phyloP scores from a whole-genome alignment of 78 protist species.

The Speleostelium caveatum region DNA sequence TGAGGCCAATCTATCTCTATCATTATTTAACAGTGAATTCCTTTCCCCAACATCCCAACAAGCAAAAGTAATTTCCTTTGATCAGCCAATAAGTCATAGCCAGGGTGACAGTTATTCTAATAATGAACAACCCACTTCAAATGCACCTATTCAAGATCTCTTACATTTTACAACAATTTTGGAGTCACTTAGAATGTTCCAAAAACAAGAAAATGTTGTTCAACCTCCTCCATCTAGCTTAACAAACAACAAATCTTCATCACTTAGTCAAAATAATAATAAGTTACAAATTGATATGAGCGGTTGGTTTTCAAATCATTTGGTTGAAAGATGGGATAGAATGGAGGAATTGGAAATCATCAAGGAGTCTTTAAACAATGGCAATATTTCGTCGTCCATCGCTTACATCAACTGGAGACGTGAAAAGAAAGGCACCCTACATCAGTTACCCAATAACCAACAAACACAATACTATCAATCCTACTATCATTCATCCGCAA shows the following conservation, averaged over 20 bases:
- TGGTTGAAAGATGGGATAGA: constrained; percentile 49
- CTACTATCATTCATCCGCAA: background rate
- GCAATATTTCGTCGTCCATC: constrained; percentile 33
- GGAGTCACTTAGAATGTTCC: constrained; percentile 71
- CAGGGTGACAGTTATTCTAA: background rate
- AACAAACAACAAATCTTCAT: background rate
- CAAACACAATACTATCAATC: too few relatives aligned
- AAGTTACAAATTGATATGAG: constrained; percentile 41
- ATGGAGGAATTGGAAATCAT: constrained; percentile 72
- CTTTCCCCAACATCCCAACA: background rate
- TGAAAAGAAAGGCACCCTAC: constrained; percentile 18
- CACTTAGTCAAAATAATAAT: background rate
- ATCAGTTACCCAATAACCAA: too few relatives aligned
- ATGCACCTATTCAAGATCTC: constrained; percentile 74
- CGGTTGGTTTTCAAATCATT: constrained; percentile 26
- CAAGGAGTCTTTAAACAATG: constrained; percentile 30
- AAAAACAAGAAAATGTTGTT: constrained; percentile 23
- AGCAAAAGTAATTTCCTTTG: too few relatives aligned
- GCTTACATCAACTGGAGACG: constrained; percentile 70
- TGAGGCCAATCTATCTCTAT: background rate
- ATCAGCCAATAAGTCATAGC: constrained; percentile 1
- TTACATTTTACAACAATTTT: constrained; percentile 48
- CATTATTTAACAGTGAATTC: background rate
- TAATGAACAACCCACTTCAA: background rate
- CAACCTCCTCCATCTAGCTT: constrained; percentile 8